Evolutionary conservation across 495 filamentous ascomycete genomes (phyloP).

Genomic region (Aspergillus nanangensis): DNA sequence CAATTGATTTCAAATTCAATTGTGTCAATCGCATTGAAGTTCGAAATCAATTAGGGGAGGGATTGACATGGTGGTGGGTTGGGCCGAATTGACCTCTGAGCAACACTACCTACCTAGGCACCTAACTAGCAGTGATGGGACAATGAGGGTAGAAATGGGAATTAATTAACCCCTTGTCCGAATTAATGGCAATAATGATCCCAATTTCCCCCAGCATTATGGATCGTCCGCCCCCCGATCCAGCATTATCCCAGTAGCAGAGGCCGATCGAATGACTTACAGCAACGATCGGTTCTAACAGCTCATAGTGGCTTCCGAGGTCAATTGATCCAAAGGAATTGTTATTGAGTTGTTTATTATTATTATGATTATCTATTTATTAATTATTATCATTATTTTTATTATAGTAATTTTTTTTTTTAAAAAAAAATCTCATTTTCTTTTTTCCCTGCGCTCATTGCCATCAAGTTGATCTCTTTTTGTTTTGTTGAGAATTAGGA

Average conservation of each 20-base stretch:
- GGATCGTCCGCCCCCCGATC: conserved; percentile 11
- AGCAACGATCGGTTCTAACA: conserved; percentile 22
- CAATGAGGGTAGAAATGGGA: not conserved
- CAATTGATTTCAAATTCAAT: not conserved
- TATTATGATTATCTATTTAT: conserved; percentile 1
- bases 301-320: conserved; percentile 9
- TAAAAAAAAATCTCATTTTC: too few relatives aligned
- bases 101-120: too few relatives aligned
- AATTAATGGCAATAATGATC: not conserved
- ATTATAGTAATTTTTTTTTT: too few relatives aligned
- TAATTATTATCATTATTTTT: not conserved
- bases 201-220: not conserved
- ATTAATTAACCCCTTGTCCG: not conserved
- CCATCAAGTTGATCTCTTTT: too few relatives aligned
- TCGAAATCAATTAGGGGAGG: too few relatives aligned
- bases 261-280: conserved; percentile 26
- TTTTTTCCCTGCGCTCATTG: too few relatives aligned
- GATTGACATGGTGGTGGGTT: too few relatives aligned
- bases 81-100: too few relatives aligned
- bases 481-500: too few relatives aligned
- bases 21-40: too few relatives aligned
- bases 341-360: conserved; percentile 1
- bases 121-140: too few relatives aligned
- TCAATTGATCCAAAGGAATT: not conserved
- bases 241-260: conserved; percentile 20